Conservation (phyloP, 345 rosid species). For the Gossypium sturtianum region DNA sequence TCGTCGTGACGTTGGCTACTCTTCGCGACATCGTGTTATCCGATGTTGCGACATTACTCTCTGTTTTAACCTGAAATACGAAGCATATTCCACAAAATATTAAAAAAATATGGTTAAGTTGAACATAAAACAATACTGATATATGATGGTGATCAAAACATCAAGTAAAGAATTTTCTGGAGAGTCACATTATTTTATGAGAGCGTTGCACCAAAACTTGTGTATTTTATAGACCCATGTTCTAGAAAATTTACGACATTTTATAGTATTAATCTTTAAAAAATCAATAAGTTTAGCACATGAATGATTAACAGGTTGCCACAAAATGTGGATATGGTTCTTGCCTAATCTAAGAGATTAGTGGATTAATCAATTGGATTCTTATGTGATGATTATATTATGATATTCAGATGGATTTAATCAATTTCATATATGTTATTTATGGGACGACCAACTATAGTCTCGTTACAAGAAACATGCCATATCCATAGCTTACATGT, state of each 20-base stretch:
- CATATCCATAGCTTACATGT: too few species aligned
- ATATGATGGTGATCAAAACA: too few species aligned
- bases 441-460: neutral
- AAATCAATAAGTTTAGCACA: neutral
- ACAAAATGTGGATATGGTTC: neutral
- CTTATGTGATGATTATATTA: neutral
- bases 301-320: neutral
- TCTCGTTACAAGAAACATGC: too few species aligned
- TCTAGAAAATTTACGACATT: neutral
- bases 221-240: neutral
- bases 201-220: neutral
- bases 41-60: too few species aligned
- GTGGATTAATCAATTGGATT: neutral
- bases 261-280: neutral
- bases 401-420: neutral
- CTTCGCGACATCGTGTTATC: too few species aligned
- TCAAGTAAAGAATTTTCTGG: too few species aligned
- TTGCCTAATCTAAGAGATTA: neutral
- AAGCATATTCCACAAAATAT: too few species aligned
- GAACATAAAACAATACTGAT: too few species aligned
- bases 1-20: too few species aligned
- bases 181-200: neutral
- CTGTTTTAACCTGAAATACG: too few species aligned
- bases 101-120: too few species aligned
- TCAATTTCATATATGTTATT: neutral